Evolutionary conservation across 2,329 filamentous ascomycete species (phyloP), one percentile per base, ranked within the genome.

Genomic region (Colletotrichum theobromicola): DNA sequence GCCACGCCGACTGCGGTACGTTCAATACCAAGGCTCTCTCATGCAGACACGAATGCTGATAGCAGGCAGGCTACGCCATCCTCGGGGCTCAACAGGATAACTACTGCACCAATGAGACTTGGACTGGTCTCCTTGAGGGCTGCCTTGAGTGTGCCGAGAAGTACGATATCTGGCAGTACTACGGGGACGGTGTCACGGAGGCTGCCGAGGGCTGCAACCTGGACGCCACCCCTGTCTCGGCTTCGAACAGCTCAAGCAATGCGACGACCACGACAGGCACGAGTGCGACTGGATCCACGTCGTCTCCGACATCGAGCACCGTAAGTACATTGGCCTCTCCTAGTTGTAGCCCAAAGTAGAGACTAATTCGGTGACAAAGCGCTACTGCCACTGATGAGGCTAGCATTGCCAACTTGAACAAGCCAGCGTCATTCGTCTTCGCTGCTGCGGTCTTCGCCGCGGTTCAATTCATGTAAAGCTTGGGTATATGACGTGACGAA

Each of bases 1-100:
- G 87, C 79, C 86, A 88, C 74, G 83, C 84, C 66, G 84, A 86
- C 76, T 88, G 87, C 77, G 86, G 86, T 86, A 80, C 46, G 82
- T 79, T 21, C 10, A 9, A n/a, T 16, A 3, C 2, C 9, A 18
- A 50, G 63, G 32, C 15, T 34, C 16, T 21, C 60, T 35, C 16
- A 15, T 24, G 26, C 26, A 32, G 18, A 16, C 12, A 16, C 7
- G 4, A 2, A 28, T 21, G 32, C 55, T 75, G 6, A 46, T 32
- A 35, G 21, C n/a, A 26, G 65, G 21, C 32, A 82, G 78, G 80
- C 67, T 76, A 79, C 58, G 79, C 80, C 30, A 85, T 87, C 50
- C 80, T 84, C 15, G 82, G 83, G 8, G 82, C 81, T 53, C 79
- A 79, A 9, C 78, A 79, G n/a, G 76, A 78, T 2, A 81, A 79